Base-by-base conservation (phyloP, 2,329 filamentous ascomycete genomes). In the Aspergillus neoniger region DNA sequence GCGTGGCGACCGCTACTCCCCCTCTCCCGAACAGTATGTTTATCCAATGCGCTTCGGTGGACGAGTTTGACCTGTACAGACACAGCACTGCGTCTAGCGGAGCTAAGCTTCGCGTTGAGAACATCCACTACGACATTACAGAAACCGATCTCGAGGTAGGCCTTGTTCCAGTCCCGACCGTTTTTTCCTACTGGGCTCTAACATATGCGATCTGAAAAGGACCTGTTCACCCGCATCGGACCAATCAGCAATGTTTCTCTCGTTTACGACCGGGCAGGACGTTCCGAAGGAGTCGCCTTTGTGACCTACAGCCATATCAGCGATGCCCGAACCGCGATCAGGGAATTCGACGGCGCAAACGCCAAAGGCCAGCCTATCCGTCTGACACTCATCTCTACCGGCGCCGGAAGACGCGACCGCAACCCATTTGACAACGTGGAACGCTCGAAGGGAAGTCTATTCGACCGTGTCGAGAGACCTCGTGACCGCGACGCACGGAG, bases 61-160 rank as follows among this genome's bases (percentile, higher is more conserved):
- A 23, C 36, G 30, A 36, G 17, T 14, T 30, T 36, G 6, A 14
- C 21, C n/a, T 19, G 28, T 15, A 8, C 61, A 57, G 59, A 70
- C 65, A 55, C 51, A 69, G 65, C 38, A 86, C 86, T 70, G 82
- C 85, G 38, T 72, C 79, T 30, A 78, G 79, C 59, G 87, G 88
- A 67, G 82, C 88, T 49, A 94, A 91, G 77, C 77, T 97, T 66
- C 88, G 89, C 66, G 89, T 96, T 63, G 91, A 96, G 63, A 96
- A 96, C 74, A 81, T 97, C 60, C 93, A 97, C 76, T 97, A 96
- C 76, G 93, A 97, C 62, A 83, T 97, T 64, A 93, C 90, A 12
- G 87, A 94, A 75, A 88, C 89, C 39, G 93, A 96, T 72, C 83
- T 96, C 57, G 85, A 90, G 70, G 92, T 96, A 81, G 56, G 54